phyloP scores from a whole-genome alignment of 352 stramenopile species.

The Phytophthora fragariaefolia region DNA sequence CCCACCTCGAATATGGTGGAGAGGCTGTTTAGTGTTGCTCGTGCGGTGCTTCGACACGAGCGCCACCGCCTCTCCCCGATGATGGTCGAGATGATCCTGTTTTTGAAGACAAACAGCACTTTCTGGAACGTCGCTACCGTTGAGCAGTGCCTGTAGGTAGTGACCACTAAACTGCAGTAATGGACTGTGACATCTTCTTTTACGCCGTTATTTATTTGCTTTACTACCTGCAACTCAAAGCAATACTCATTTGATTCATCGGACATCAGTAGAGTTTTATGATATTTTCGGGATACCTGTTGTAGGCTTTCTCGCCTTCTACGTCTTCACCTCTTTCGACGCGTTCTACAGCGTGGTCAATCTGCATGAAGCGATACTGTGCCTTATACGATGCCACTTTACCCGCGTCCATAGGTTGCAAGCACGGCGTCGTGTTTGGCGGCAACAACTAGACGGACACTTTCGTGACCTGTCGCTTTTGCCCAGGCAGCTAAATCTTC shows the following conservation, averaged over 20 bases:
- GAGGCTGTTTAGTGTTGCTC: constrained; percentile 14
- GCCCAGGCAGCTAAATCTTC: no score
- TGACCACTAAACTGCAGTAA: neutral
- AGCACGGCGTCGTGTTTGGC: no score
- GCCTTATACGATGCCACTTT: no score
- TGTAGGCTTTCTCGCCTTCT: no score
- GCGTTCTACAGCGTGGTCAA: no score
- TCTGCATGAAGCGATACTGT: no score
- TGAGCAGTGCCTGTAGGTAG: no score
- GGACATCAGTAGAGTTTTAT: neutral
- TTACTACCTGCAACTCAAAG: neutral
- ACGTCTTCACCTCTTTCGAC: no score
- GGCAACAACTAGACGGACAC: no score
- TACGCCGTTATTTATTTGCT: constrained; percentile 2
- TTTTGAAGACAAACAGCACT: constrained; percentile 3
- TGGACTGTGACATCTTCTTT: neutral
- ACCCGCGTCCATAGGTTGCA: no score
- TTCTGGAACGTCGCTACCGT: constrained; percentile 5
- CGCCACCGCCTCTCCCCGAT: constrained; percentile 11
- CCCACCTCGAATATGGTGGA: constrained; percentile 12
- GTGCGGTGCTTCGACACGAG: constrained; percentile 5
- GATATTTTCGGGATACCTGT: neutral
- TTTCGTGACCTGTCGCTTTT: no score
- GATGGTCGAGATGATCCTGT: constrained; percentile 10
- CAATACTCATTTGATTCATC: neutral